Evolutionary conservation across 495 filamentous ascomycete genomes (phyloP).

Genomic region (Neurospora sp.): DNA sequence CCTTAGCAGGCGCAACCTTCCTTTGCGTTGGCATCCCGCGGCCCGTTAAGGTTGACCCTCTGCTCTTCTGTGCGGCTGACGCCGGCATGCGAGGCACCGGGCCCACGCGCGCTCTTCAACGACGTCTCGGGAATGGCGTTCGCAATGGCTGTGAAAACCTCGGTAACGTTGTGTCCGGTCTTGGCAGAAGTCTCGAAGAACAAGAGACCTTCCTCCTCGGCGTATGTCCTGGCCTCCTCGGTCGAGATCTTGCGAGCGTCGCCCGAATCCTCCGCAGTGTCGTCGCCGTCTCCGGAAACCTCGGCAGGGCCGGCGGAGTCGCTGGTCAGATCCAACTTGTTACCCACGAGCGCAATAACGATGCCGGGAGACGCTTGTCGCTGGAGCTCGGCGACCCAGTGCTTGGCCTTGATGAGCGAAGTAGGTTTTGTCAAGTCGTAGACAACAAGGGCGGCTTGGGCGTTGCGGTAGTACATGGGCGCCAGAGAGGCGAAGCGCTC

Average conservation of each 20-base stretch:
- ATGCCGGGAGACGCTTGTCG: conserved; percentile 96
- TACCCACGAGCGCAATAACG: conserved; percentile 93
- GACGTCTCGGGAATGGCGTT: conserved; percentile 95
- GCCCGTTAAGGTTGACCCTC: conserved; percentile 60
- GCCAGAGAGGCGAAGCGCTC: conserved; percentile 95
- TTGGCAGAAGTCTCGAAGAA: conserved; percentile 99
- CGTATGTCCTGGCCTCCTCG: conserved; percentile 83
- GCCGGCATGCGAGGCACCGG: conserved; percentile 47
- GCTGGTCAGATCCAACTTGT: conserved; percentile 85
- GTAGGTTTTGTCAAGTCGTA: conserved; percentile 98
- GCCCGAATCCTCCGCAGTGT: conserved; percentile 47
- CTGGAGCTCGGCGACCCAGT: conserved; percentile 98
- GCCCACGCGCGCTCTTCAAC: conserved; percentile 72
- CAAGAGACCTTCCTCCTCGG: conserved; percentile 83
- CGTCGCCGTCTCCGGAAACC: conserved; percentile 21
- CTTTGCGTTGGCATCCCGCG: conserved; percentile 57
- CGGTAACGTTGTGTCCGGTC: conserved; percentile 83
- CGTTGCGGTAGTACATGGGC: conserved; percentile 99
- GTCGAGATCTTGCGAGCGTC: conserved; percentile 82
- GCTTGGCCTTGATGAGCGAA: conserved; percentile 89
- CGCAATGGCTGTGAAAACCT: conserved; percentile 97
- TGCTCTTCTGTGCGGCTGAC: conserved; percentile 48
- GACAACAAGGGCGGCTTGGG: conserved; percentile 94
- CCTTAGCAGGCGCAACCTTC: conserved; percentile 84
- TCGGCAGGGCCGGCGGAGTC: conserved; percentile 36